Evolutionary conservation across 1,284 basidiomycete genomes (phyloP), one percentile per base, ranked within the genome.

Genomic region (Leccinum olivaceoglutinosum): DNA sequence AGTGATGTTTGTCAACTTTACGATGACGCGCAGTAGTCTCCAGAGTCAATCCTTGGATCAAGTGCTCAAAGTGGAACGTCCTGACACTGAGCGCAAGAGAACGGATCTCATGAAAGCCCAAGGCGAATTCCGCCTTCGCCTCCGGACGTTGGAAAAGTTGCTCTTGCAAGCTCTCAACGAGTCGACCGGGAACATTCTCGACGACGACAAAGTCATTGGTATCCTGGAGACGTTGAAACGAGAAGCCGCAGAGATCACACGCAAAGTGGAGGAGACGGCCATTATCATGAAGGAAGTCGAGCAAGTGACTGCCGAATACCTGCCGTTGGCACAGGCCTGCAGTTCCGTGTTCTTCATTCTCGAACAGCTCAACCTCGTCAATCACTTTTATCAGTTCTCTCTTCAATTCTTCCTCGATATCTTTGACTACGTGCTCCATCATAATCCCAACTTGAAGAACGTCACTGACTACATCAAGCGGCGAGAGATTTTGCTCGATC

Each of bases 1-100:
- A 64, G 97, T 99, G 44, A 97, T 96, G 0, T 98, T 99, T 73
- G 96, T 99, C 81, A 99, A 99, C 81, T 99, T 99, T 78, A 99
- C 96, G 16, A 99, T 99, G 94, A 99, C 97, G 0, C 86, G 96
- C 64, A 94, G 94, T 76, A 98, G 95, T 83, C 83, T 99, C 44
- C 96, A 99, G 77, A 98, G 94, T 67, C 97, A 99, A 77, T 97
- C 96, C 0, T 84, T 99, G 59, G 96, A 98, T 74, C 95, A 98
- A 75, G 95, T 99, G 2, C 85, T 99, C 66, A 96, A 96, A 74
- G 93, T 94, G 55, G 97, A 99, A 75, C 86, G 97, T 12, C 95
- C 98, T 0, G 97, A 98, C 72, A 96, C 95, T 2, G 97, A 99
- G 76, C 87, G 90, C 72, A 98, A 97, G 80, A 84, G 97, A 58